Evolutionary conservation across 257 asterid species (phyloP).

Genomic region (Solanum chilense): DNA sequence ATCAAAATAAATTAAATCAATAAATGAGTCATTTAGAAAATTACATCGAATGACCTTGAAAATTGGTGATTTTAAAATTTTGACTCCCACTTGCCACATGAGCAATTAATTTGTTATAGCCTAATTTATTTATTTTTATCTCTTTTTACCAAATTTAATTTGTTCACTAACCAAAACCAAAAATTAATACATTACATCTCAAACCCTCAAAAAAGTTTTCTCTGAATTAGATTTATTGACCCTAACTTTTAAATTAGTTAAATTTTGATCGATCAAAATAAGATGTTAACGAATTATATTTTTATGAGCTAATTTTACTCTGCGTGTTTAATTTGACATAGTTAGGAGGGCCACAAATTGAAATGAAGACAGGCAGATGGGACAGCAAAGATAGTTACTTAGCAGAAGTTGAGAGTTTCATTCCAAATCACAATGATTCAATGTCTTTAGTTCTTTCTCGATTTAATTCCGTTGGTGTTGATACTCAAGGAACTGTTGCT

Average conservation of each 20-base stretch:
- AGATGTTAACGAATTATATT: neutral
- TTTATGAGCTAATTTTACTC: neutral
- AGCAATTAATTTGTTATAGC: too few relatives aligned
- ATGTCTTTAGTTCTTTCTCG: slow-evolving; percentile 42
- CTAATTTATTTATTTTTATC: too few relatives aligned
- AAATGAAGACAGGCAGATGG: slow-evolving; percentile 66
- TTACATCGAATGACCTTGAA: too few relatives aligned
- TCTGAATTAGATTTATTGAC: too few relatives aligned
- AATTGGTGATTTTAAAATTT: neutral
- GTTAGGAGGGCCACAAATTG: slow-evolving; percentile 64
- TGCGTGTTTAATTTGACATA: neutral
- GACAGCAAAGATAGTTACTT: slow-evolving; percentile 46
- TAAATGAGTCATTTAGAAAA: too few relatives aligned
- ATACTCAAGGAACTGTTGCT: slow-evolving; percentile 57
- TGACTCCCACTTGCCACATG: neutral
- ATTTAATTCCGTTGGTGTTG: slow-evolving; percentile 48
- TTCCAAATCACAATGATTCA: slow-evolving; percentile 67
- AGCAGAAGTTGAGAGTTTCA: slow-evolving; percentile 27
- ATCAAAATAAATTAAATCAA: neutral
- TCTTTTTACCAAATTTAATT: neutral
- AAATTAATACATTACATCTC: neutral
- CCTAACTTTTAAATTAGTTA: neutral
- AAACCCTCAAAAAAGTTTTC: neutral
- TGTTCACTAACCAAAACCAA: neutral
- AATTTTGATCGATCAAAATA: neutral